Evolutionary conservation across 106 monocot genomes (phyloP), one percentile per base, ranked within the genome.

Genomic region (Ottelia alismoides): DNA sequence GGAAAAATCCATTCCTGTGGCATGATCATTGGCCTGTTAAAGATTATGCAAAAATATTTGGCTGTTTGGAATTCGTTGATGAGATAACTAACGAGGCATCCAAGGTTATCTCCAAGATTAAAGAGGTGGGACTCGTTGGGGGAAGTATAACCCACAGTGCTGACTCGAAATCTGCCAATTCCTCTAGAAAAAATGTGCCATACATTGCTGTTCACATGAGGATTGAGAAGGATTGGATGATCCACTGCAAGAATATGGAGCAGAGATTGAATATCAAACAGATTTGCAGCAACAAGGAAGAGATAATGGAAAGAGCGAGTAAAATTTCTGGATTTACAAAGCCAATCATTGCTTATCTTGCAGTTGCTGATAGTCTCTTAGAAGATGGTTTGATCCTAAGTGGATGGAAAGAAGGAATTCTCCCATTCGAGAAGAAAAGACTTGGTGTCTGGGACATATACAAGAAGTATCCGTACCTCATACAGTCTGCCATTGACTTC

Each of bases 201-300:
- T 99, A 86, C 30, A 51, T 99, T 26, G 98, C 86, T 22, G 79
- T 99, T 46, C 98, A 99, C 56, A 85, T 99, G 98, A 79, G 90
- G 47, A 83, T 99, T 20, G 98, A 99, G 51, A 85, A 85, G 50
- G 98, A 99, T 53, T 99, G 98, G 89, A 99, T 83, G 98, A 79
- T 99, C 21, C 98, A 99, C 58, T 99, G 98, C 47, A 86, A 80
- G 70, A 90, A 99, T 14, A 56, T 84, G 22, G 98, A 99, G 66
- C 82, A 66, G 44, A 82, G 72, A 61, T 62, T 28, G 0, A 68
- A 76, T n/a, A 75, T 65, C 26, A 58, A 63, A 22, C 67, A 86
- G 69, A 99, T 90, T n/a, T 99, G 98, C 53, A 99, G 98, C 63
- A 86, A 79, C 51, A 90, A 85, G 55, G 73, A 66, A 27, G 85